phyloP scores from a whole-genome alignment of 2,329 filamentous ascomycete species.

The Nannizzia gypsea region DNA sequence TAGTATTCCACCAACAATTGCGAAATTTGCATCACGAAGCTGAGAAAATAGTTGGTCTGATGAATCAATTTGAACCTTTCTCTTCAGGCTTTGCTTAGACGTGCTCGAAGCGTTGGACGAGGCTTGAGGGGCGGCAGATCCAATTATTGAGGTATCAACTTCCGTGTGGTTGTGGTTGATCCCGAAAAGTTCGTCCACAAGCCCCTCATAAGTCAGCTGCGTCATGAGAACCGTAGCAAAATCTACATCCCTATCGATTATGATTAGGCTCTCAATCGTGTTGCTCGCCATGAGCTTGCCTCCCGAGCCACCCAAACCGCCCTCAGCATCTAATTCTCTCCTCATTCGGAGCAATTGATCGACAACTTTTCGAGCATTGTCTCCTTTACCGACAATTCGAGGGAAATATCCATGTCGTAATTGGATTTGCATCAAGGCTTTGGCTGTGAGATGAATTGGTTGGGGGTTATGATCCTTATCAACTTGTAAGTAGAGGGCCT shows the following conservation, averaged over 20 bases:
- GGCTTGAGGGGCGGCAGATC: conserved; percentile 48
- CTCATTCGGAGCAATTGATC: conserved; percentile 85
- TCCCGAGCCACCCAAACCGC: conserved; percentile 41
- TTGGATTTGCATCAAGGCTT: conserved; percentile 88
- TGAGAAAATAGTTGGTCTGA: conserved; percentile 81
- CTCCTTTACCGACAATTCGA: conserved; percentile 86
- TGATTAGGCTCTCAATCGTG: conserved; percentile 77
- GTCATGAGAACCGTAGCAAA: conserved; percentile 85
- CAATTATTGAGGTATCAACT: conserved; percentile 80
- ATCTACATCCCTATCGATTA: conserved; percentile 91
- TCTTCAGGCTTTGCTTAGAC: conserved; percentile 57
- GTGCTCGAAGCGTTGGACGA: conserved; percentile 38
- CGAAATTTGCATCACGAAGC: conserved; percentile 85
- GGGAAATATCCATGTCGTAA: conserved; percentile 87
- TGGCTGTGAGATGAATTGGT: conserved; percentile 76
- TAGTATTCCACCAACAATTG: conserved; percentile 75
- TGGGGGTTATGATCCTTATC: conserved; percentile 69
- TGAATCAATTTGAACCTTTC: conserved; percentile 78
- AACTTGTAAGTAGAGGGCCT: conserved; percentile 18
- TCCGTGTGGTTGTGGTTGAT: conserved; percentile 90
- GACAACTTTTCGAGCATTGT: conserved; percentile 79
- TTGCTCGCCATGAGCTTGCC: conserved; percentile 72
- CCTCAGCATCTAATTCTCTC: conserved; percentile 76
- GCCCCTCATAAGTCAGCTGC: conserved; percentile 89
- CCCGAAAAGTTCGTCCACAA: conserved; percentile 86